Evolutionary conservation across 2,329 filamentous ascomycete species (phyloP).

Genomic region (Trichoderma simmonsii): DNA sequence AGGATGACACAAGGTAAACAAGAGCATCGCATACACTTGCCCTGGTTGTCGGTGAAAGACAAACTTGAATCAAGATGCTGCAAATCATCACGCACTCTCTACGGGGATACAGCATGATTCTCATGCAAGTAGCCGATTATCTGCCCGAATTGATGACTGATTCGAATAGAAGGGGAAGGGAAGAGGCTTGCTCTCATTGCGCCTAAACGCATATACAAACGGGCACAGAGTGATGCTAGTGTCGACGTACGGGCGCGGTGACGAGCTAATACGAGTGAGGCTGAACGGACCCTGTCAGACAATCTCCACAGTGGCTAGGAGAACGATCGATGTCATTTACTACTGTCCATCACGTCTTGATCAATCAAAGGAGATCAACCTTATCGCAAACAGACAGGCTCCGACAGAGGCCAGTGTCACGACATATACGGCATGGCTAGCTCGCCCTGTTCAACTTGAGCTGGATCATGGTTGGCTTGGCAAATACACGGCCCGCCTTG

Average conservation of each 20-base stretch:
- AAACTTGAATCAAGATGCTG: background rate
- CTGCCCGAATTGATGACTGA: background rate
- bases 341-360: background rate
- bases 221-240: background rate
- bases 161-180: background rate
- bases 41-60: background rate
- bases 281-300: constrained; percentile 4
- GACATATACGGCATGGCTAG: background rate
- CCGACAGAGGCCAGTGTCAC: background rate
- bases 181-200: background rate
- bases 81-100: background rate
- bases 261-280: background rate
- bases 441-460: background rate
- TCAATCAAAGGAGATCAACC: background rate
- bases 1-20: background rate
- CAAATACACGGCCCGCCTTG: constrained; percentile 1
- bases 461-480: background rate
- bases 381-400: background rate
- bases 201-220: background rate
- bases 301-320: background rate
- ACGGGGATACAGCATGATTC: background rate
- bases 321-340: constrained; percentile 7
- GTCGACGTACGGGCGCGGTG: background rate
- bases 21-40: background rate
- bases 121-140: background rate